Base-by-base conservation (phyloP, 2,329 filamentous ascomycete genomes). In the Colletotrichum eremochloae region DNA sequence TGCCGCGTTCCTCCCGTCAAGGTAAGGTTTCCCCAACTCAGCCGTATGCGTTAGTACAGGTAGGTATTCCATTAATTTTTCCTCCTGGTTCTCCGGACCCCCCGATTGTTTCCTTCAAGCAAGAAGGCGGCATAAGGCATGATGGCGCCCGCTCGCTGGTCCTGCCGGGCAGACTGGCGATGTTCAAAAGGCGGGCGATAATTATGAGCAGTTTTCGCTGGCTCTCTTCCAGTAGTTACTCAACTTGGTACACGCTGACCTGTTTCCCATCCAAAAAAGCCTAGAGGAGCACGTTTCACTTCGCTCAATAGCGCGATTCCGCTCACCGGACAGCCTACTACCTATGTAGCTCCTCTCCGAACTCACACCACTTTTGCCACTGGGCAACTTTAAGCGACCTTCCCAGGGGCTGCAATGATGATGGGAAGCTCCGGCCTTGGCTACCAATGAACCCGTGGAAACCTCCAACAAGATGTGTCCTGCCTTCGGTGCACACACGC, bases 91-190 rank as follows among this genome's bases (percentile, higher is more conserved):
- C 52, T 48, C 38, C 55, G 69, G 44, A n/a, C 60, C n/a, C 38
- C 55, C 70, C 46, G 33, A 36, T 56, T 56, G 55, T 72, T 72
- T 64, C 60, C 53, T 31, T 63, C 68, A 69, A 72, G 57, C 66
- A 62, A 69, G 70, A 62, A 69, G 70, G 66, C 46, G 66, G 60
- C 70, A 72, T 68, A 64, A 70, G 65, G 52, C 60, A 46, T 67
- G 38, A 62, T 67, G 50, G 42, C 44, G 56, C 20, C 40, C 63
- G 40, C 68, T 18, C 38, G 50, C 44, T 31, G 18, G 33, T 36
- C 38, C 33, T 38, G 33, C 44, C 12, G 14, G 36, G 40, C 24
- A 20, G 40, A 50, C 24, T 20, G 31, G 48, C 15, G 38, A 56
- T 60, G 20, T 15, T 61, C 33, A 33, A 46, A 48, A 46, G 48